These are phyloP conservation scores for Fusarium stilboides DNA, from an alignment of 2,329 filamentous ascomycete species.

Conservation along the genomic window DNA sequence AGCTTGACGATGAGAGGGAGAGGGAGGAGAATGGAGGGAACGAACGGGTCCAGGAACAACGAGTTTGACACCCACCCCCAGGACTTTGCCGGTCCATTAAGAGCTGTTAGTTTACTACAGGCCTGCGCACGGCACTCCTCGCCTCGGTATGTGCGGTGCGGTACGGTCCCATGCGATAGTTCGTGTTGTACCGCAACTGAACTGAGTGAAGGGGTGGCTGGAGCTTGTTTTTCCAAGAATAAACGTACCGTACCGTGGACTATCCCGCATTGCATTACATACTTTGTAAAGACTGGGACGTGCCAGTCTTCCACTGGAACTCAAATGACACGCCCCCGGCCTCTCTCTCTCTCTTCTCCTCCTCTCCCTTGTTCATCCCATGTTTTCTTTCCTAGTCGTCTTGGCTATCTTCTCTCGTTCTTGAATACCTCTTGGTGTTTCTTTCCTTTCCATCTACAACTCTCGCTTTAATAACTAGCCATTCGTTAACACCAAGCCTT, in stretches of 20 bases:
- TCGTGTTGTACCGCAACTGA: not conserved
- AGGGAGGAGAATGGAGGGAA: too few species aligned
- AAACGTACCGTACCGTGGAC: conserved; percentile 1
- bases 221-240: conserved; percentile 35
- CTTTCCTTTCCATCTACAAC: conserved; percentile 21
- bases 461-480: conserved; percentile 26
- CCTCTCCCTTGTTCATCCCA: conserved; percentile 27
- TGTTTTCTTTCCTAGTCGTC: conserved; percentile 14
- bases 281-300: conserved; percentile 34
- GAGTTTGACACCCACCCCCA: not conserved
- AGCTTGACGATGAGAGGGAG: not conserved
- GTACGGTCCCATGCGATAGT: not conserved
- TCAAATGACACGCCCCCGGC: conserved; percentile 31
- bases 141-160: conserved; percentile 23
- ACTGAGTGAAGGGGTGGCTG: conserved; percentile 7
- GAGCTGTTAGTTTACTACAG: not conserved
- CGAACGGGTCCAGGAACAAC: not conserved
- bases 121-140: not conserved
- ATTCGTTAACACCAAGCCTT: conserved; percentile 27
- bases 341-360: conserved; percentile 4
- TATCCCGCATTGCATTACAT: conserved; percentile 19
- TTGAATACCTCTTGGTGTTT: conserved; percentile 28
- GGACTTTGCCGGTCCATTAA: not conserved
- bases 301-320: conserved; percentile 32
- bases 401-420: conserved; percentile 31